Percentiles rank a stretch among this genome's conserved stretches.
Conservation (phyloP, 805 yeast species). For the Suhomyces xylopsoci region DNA sequence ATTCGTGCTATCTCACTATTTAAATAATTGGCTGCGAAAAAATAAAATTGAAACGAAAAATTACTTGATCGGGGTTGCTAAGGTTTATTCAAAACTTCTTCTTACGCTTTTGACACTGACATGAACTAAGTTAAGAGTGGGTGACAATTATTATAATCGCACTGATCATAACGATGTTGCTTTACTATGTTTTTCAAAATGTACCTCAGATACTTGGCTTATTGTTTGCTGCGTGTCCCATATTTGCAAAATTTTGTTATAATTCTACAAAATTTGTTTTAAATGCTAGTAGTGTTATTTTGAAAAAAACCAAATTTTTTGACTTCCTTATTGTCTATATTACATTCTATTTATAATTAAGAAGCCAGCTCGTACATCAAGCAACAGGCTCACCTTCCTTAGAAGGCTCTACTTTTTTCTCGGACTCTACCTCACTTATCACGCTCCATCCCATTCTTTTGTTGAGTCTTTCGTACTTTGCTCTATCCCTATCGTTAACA, state of each 20-base stretch:
- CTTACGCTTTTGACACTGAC: not conserved
- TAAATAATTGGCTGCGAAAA: not conserved
- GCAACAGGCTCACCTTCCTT: not conserved
- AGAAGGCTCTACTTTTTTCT: not conserved
- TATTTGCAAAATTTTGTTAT: not conserved
- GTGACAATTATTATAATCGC: not conserved
- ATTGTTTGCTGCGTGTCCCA: not conserved
- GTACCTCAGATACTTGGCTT: not conserved
- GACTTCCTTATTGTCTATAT: not conserved
- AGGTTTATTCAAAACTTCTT: not conserved
- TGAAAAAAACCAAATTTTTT: not conserved
- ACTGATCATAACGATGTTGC: not conserved
- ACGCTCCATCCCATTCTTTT: slow-evolving; percentile 72
- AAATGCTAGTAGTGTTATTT: not conserved
- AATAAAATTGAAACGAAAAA: not conserved
- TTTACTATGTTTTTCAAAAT: not conserved
- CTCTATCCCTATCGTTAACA: slow-evolving; percentile 81
- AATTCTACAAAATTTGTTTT: not conserved
- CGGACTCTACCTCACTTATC: slow-evolving; percentile 20
- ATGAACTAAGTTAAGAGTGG: not conserved
- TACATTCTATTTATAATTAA: not conserved
- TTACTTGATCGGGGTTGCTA: not conserved
- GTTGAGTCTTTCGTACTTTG: slow-evolving; percentile 70
- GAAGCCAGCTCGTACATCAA: not conserved
- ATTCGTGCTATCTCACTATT: not conserved